Evolutionary conservation across 305 asterid species (phyloP), one percentile per base, ranked within the genome.

Genomic region (Solanum hybrid): DNA sequence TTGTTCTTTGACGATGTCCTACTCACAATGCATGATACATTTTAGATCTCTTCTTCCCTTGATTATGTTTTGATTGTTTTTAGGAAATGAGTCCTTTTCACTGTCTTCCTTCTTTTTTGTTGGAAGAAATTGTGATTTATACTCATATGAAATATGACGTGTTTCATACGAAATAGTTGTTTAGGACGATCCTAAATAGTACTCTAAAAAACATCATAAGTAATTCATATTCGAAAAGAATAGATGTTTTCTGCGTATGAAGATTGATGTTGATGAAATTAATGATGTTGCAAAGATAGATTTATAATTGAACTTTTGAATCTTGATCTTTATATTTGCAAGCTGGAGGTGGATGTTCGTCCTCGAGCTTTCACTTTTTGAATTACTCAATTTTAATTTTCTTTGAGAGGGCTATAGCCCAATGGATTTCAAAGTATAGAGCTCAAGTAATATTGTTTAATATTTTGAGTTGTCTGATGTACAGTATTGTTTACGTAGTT

Each of bases 401-500:
- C 24, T 57, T 57, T 17, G 57, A 41, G 57, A 41, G 57, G 57
- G 57, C 57, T 41, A 15, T 51, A 3, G 72, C 72, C 72, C 2
- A 61, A 61, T 20, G 72, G 2, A 1, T 5, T 11, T 17, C 10
- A 1, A 17, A 57, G 70, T 57, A 57, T 57, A 20, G 70, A 57
- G 4, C 24, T 57, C 70, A 57, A 20, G 70, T 57, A 57, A 57
- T 17, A 20, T 57, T 45, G 3, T 45, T 5, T 45, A 45, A 17
- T 17, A 6, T 17, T 57, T 57, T 7, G 0, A 17, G 0, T 57
- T 17, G 10, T 57, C 0, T 57, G 4, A 6, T 6, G 10, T 17
- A 57, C 3, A 57, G 0, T 17, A 57, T 0, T 6, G 20, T 57
- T 17, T 6, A 57, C 1, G 0, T 57, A 57, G 2, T 57, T 17